phyloP scores from a whole-genome alignment of 768 basidiomycete genomes.

The Amanita inopinata region DNA sequence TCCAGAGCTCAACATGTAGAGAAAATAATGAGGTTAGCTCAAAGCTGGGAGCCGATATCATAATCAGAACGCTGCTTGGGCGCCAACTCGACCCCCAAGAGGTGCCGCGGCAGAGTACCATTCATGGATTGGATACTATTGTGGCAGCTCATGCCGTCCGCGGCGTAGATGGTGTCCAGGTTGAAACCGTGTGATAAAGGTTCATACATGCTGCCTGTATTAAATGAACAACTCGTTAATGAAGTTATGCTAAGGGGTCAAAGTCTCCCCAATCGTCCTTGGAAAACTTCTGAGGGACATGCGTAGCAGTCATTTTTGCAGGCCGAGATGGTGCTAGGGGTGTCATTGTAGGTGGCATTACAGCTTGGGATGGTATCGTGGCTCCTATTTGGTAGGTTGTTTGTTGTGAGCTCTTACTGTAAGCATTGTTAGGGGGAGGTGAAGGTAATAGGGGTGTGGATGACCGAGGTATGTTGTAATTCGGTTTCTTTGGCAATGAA shows the following conservation, averaged over 20 bases:
- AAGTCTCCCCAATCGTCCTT: conserved; percentile 77
- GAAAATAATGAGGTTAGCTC: conserved; percentile 67
- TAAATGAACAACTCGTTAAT: not conserved
- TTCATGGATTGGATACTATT: conserved; percentile 36
- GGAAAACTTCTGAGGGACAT: conserved; percentile 34
- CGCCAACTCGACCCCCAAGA: conserved; percentile 27
- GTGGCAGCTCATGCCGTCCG: conserved; percentile 42
- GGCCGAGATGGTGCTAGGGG: conserved; percentile 59
- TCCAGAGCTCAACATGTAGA: conserved; percentile 54
- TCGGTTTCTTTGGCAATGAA: conserved; percentile 16
- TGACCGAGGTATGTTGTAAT: conserved; percentile 21
- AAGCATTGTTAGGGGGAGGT: conserved; percentile 8
- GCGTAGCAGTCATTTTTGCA: conserved; percentile 36
- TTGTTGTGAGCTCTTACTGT: not conserved
- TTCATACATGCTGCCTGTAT: conserved; percentile 5
- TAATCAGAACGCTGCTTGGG: conserved; percentile 53
- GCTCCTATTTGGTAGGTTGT: conserved; percentile 1
- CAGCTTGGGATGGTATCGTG: conserved; percentile 11
- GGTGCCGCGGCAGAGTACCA: conserved; percentile 25
- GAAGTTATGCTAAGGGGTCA: conserved; percentile 53
- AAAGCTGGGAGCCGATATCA: conserved; percentile 63
- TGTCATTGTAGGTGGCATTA: conserved; percentile 23
- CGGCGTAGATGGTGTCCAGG: conserved; percentile 31
- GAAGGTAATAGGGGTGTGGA: conserved; percentile 11
- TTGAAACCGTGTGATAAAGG: conserved; percentile 26